These are phyloP conservation scores for Fusarium kyushuense DNA, from an alignment of 2,329 filamentous ascomycete genomes.

Conservation along the genomic window DNA sequence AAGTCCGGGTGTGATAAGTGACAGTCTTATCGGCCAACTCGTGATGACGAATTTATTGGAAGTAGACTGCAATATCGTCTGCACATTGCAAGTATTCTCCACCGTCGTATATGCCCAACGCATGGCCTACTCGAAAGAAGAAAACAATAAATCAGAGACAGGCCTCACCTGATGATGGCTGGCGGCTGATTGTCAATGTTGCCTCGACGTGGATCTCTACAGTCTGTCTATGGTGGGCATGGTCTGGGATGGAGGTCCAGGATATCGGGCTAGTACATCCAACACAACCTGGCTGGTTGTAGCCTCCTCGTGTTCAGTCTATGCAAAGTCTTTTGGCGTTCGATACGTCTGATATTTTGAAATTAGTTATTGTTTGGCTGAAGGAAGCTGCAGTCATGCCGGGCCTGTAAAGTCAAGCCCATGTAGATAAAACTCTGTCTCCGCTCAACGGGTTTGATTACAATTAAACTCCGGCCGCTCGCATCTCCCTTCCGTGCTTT, in stretches of 20 bases:
- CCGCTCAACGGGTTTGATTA: constrained; percentile 17
- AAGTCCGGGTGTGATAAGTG: no score
- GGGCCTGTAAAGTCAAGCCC: constrained; percentile 1
- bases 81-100: neutral
- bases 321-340: constrained; percentile 19
- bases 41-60: neutral
- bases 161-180: constrained; percentile 22
- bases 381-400: constrained; percentile 27
- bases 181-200: constrained; percentile 10
- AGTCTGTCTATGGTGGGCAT: neutral
- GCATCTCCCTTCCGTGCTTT: constrained; percentile 28
- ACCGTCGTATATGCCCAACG: neutral
- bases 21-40: neutral
- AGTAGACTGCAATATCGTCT: neutral
- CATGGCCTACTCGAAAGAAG: neutral
- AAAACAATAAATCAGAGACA: constrained; percentile 29
- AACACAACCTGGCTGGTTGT: constrained; percentile 12
- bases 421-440: constrained; percentile 45
- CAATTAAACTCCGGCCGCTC: constrained; percentile 20
- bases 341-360: constrained; percentile 14
- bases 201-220: constrained; percentile 10
- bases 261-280: constrained; percentile 18
- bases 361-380: constrained; percentile 9
- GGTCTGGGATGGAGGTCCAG: constrained; percentile 14
- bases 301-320: constrained; percentile 42